Conservation (phyloP, 2,329 filamentous ascomycete genomes). For the Ophiocordyceps camponoti-floridani region DNA sequence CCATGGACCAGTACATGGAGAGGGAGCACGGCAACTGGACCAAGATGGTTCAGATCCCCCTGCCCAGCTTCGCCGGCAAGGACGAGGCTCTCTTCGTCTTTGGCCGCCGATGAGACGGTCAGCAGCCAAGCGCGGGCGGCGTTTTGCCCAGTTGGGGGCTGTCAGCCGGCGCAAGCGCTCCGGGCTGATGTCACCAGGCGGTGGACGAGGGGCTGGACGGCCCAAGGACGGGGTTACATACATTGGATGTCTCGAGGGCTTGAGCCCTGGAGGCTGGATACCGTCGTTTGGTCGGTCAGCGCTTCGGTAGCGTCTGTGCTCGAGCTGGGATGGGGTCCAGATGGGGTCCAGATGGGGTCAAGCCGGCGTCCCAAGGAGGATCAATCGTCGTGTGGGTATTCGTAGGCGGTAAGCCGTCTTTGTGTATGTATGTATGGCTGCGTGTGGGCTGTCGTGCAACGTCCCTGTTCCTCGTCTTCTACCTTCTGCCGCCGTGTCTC, state of each 20-base stretch:
- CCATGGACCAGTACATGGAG: conserved; percentile 49
- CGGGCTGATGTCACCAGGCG: conserved; percentile 9
- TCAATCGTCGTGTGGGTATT: too few relatives aligned
- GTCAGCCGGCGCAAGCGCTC: conserved; percentile 20
- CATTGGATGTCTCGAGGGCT: too few relatives aligned
- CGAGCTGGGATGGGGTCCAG: too few relatives aligned
- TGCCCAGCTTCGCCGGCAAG: conserved; percentile 61
- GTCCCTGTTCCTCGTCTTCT: not conserved
- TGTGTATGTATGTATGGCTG: too few relatives aligned
- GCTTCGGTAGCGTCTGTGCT: too few relatives aligned
- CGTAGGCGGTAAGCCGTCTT: not conserved
- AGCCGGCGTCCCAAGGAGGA: too few relatives aligned
- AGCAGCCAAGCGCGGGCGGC: too few relatives aligned
- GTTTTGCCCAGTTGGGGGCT: too few relatives aligned
- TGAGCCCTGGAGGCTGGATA: too few relatives aligned
- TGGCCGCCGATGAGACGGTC: conserved; percentile 17
- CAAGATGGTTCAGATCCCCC: conserved; percentile 42
- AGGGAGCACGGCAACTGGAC: conserved; percentile 38
- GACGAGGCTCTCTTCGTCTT: conserved; percentile 61
- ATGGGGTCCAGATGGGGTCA: too few relatives aligned
- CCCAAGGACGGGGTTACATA: conserved; percentile 1
- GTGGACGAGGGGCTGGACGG: too few relatives aligned
- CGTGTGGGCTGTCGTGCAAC: not conserved
- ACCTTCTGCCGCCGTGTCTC: not conserved
- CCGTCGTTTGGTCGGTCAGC: too few relatives aligned